phyloP scores from a whole-genome alignment of 1,284 basidiomycete species.

The Ceratobasidium sp. region DNA sequence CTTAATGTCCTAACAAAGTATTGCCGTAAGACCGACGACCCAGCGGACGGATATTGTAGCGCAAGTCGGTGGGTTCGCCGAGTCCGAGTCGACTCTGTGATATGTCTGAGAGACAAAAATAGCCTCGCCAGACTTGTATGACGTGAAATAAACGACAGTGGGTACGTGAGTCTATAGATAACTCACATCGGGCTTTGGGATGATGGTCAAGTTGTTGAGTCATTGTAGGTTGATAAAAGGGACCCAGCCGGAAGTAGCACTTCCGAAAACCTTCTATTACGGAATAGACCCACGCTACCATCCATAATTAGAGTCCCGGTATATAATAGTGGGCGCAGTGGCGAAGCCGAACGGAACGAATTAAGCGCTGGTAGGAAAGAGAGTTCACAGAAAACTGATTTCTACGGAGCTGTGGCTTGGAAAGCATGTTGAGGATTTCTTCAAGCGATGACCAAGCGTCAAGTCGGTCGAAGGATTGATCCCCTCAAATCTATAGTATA shows the following conservation, averaged over 20 bases:
- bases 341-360: neutral
- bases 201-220: neutral
- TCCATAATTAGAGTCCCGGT: neutral
- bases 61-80: neutral
- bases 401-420: too few relatives aligned
- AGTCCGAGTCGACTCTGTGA: too few relatives aligned
- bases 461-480: too few relatives aligned
- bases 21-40: neutral
- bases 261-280: neutral
- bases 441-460: too few relatives aligned
- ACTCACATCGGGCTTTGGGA: slow-evolving; percentile 3
- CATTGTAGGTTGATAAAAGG: neutral
- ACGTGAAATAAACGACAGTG: neutral
- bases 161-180: neutral
- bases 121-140: neutral
- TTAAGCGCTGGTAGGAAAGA: too few relatives aligned
- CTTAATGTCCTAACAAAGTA: too few relatives aligned
- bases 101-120: neutral
- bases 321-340: neutral
- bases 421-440: too few relatives aligned
- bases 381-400: too few relatives aligned
- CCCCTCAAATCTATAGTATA: too few relatives aligned
- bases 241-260: slow-evolving; percentile 4
- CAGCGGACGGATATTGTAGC: slow-evolving; percentile 1
- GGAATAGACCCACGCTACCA: neutral